Evolutionary conservation across 257 asterid species (phyloP).

Genomic region (Nicotiana obtusifolia): DNA sequence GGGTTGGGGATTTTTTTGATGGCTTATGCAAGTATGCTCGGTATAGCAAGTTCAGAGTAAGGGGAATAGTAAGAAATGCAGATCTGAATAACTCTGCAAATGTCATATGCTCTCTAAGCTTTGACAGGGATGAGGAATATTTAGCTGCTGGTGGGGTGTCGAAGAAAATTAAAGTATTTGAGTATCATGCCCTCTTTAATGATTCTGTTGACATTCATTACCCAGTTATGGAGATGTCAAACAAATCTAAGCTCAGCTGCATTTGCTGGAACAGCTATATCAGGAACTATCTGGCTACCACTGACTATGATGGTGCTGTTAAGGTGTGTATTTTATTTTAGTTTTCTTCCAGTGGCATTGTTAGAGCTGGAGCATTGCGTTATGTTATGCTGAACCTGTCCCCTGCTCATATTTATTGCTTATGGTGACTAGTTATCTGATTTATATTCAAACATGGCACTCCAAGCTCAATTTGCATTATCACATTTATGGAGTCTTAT

Average conservation of each 20-base stretch:
- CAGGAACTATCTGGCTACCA: constrained; percentile 86
- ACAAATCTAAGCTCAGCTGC: constrained; percentile 77
- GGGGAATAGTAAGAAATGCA: constrained; percentile 67
- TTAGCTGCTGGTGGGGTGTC: constrained; percentile 93
- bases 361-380: neutral
- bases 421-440: neutral
- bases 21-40: constrained; percentile 94
- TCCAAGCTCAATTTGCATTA: neutral
- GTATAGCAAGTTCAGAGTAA: constrained; percentile 52
- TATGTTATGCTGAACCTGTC: neutral
- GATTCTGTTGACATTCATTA: constrained; percentile 84
- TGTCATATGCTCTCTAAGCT: constrained; percentile 89
- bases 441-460: neutral
- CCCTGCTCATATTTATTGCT: neutral
- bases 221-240: constrained; percentile 81
- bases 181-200: constrained; percentile 56
- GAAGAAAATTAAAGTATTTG: constrained; percentile 83
- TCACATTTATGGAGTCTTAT: neutral
- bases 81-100: constrained; percentile 70
- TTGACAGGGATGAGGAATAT: constrained; percentile 90
- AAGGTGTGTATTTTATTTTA: constrained; percentile 28
- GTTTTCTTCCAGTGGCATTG: neutral
- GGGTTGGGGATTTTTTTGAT: constrained; percentile 68
- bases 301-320: constrained; percentile 86
- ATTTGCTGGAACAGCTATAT: constrained; percentile 90